Evolutionary conservation across 768 basidiomycete genomes (phyloP), one percentile per base, ranked within the genome.

Genomic region (Roridomyces roridus): DNA sequence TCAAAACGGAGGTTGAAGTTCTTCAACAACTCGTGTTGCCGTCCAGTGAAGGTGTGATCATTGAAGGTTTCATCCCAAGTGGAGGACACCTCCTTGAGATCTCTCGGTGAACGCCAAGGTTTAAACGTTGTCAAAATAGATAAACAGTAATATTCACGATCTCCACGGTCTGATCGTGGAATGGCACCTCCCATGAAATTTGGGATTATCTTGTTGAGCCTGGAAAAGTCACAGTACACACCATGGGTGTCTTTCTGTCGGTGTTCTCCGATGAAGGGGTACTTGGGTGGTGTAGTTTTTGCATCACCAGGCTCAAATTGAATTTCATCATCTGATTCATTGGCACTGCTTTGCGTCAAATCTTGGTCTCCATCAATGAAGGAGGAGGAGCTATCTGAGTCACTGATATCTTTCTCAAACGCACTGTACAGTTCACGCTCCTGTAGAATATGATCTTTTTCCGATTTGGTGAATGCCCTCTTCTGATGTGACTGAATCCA

Each of bases 61-160:
- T 18, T 12, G 42, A 66, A 67, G 1, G 61, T 47, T 25, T 63
- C 55, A 41, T 64, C 55, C 65, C 71, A 67, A 6, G 61, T 50
- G 11, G 57, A 35, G 12, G 26, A 23, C 10, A 55, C 28, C 28
- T 21, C 40, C 51, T 65, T 70, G 5, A 72, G 36, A 41, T 72
- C 67, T 6, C 9, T 3, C 0, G 65, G 65, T 6, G 31, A 23
- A 45, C 70, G 26, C 72, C 71, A 72, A 6, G 67, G 65, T 39
- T 65, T 69, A 46, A 70, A 69, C 0, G 68, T 41, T 0, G 59
- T 57, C 18, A 68, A 28, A 52, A 70, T 68, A 6, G 65, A 53
- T 21, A 55, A 34, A 46, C 68, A 72, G 31, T 74, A 74, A 42
- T 65, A 70, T 28, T 76, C 70, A 17, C 64, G 35, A 54, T 74